A percentile compares a stretch with the other conserved stretches of the same genome.
Evolutionary conservation across 352 stramenopile species (phyloP).

Genomic region (Globisporangium okanoganense): DNA sequence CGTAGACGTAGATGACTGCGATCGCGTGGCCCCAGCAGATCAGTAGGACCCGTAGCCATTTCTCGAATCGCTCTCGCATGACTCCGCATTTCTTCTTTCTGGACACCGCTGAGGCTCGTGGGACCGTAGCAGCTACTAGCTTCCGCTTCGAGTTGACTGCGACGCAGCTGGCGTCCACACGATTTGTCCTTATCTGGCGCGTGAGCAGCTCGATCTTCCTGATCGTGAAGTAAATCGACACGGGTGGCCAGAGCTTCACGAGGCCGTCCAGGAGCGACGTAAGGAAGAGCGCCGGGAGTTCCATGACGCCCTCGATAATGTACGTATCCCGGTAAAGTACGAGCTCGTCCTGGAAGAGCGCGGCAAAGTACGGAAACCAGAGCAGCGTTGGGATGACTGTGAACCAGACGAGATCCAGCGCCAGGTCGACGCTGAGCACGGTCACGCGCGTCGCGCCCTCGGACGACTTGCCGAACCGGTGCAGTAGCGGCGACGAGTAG

Average conservation of each 20-base stretch:
- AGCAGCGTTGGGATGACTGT: constrained; percentile 13
- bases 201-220: constrained; percentile 17
- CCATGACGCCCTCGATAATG: constrained; percentile 19
- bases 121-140: too few species aligned
- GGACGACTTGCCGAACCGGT: background rate
- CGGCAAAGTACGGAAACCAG: constrained; percentile 10
- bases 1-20: background rate
- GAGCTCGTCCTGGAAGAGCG: constrained; percentile 10
- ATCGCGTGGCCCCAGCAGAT: background rate
- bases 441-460: constrained; percentile 3
- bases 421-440: constrained; percentile 15
- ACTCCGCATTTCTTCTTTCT: too few species aligned
- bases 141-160: too few species aligned
- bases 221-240: constrained; percentile 16
- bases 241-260: constrained; percentile 16
- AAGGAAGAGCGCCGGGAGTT: constrained; percentile 14
- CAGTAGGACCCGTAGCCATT: constrained; percentile 2
- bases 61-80: background rate
- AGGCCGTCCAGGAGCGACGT: constrained; percentile 15
- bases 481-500: constrained; percentile 12
- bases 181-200: background rate
- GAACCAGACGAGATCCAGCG: constrained; percentile 19
- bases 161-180: too few species aligned
- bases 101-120: too few species aligned
- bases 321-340: constrained; percentile 21